Base-by-base conservation (phyloP, 2,329 filamentous ascomycete species). In the Xylaria sp. region DNA sequence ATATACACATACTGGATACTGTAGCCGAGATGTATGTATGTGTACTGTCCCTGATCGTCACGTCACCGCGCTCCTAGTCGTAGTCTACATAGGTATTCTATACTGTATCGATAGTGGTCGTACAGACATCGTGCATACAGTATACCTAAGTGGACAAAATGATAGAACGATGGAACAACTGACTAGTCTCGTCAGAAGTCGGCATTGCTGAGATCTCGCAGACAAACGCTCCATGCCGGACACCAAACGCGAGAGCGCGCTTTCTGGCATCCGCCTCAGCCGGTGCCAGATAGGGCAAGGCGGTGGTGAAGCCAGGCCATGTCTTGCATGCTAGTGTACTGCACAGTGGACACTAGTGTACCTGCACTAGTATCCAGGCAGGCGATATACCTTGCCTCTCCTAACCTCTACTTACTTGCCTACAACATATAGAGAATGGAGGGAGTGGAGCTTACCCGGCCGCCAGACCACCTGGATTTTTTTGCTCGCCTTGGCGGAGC, bases 241-340 rank as follows among this genome's bases (percentile, higher is more conserved):
- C 55, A 45, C 61, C 69, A 64, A 58, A 54, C 55, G 50, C 61
- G 39, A 45, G 24, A 36, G 39, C 48, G 34, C 60, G 51, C 54
- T 54, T 58, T 54, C 53, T 36, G 50, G 24, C 56, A 59, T 56
- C 66, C 66, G 63, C 63, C n/a, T 63, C 63, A 60, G 51, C 65
- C 69, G 56, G 56, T 54, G 56, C 53, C 60, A 68, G 65, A 66
- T 63, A 59, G 61, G 66, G 66, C 65, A 68, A 63, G 63, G 63
- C 51, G 36, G 36, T 39, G 34, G n/a, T 30, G 61, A 68, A 51
- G 61, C 58, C 59, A 65, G 63, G 19, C 54, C 58, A 61, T 70
- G 68, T 70, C 62, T 66, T 69, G 69, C 66, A 68, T 68, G 50
- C 19, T 56, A 14, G 42, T 24, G n/a, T 47, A 47, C 42, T n/a